phyloP scores from a whole-genome alignment of 192 early-diverging fungal species.

The Coemansia sp. region DNA sequence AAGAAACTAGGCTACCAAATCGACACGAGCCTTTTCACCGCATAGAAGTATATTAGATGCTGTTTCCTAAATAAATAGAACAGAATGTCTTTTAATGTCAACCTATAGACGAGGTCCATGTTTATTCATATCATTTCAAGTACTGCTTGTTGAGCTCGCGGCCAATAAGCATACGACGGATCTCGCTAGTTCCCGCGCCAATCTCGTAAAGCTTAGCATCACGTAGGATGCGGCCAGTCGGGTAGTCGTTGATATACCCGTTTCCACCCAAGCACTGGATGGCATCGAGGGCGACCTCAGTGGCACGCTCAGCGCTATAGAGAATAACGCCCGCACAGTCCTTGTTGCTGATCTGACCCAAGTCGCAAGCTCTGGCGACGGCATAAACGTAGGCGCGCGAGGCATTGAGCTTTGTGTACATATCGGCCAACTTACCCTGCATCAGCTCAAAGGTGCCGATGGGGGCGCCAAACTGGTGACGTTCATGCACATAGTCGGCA shows the following conservation, averaged over 20 bases:
- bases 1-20: conserved; percentile 77
- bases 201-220: conserved; percentile 97
- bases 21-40: conserved; percentile 76
- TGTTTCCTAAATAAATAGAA: no score
- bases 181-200: conserved; percentile 94
- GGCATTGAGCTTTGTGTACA: conserved; percentile 95
- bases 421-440: conserved; percentile 95
- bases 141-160: conserved; percentile 74
- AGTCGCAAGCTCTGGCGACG: conserved; percentile 84
- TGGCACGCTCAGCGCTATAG: conserved; percentile 92
- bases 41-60: conserved; percentile 41
- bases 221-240: conserved; percentile 82
- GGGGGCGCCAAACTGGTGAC: conserved; percentile 82
- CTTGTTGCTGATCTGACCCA: conserved; percentile 76
- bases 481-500: conserved; percentile 82
- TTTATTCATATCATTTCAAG: not conserved
- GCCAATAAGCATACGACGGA: conserved; percentile 90
- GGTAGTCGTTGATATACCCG: conserved; percentile 93
- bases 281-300: conserved; percentile 88
- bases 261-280: conserved; percentile 96
- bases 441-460: conserved; percentile 91
- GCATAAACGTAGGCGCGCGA: conserved; percentile 90
- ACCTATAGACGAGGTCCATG: no score
- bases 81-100: no score
- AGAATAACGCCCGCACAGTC: conserved; percentile 95